Evolutionary conservation across 345 rosid species (phyloP), one percentile per base, ranked within the genome.

Genomic region (Rhizophora mangle): DNA sequence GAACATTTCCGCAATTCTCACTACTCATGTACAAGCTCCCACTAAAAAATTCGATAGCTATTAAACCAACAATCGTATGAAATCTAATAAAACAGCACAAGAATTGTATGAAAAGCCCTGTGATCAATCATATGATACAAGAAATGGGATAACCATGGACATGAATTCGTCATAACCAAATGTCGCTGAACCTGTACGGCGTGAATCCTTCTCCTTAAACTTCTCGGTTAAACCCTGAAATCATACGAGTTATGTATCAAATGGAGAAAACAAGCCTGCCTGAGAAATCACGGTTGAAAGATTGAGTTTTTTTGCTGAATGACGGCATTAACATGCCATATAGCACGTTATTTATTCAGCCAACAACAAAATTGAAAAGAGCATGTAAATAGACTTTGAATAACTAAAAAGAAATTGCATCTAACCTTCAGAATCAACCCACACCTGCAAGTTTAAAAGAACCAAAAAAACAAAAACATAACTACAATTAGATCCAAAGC

Each of bases 351-450:
- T 37, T 8, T 2, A 21, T 20, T 54, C 27, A 2, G 8, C 29
- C 59, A 55, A 55, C 15, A 9, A 5, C 59, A 56, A 21, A 22
- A 21, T 18, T 34, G 6, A 58, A 53, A 55, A 58, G 49, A 67
- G 8, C 26, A 54, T 3, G 30, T 20, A 37, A 51, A 22, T 20
- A 15, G 34, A 19, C 65, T 67, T 60, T 6, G 58, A 56, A 54
- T 36, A 34, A 5, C 32, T 6, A 61, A 61, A 8, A 32, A 51
- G 32, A n/a, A 16, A 31, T 1, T 26, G 22, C 6, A 43, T 65
- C 79, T 66, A 70, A 88, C 96, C 97, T 87, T 88, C 26, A 91
- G 74, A 72, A 87, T 86, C 88, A 87, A 74, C 67, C 92, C 91
- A 19, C 89, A 88, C 67, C 95, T 91, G 87, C 84, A 74, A 24